These are phyloP conservation scores for Heterobasidion irregulare DNA, from an alignment of 1,284 basidiomycete species.

Conservation along the genomic window DNA sequence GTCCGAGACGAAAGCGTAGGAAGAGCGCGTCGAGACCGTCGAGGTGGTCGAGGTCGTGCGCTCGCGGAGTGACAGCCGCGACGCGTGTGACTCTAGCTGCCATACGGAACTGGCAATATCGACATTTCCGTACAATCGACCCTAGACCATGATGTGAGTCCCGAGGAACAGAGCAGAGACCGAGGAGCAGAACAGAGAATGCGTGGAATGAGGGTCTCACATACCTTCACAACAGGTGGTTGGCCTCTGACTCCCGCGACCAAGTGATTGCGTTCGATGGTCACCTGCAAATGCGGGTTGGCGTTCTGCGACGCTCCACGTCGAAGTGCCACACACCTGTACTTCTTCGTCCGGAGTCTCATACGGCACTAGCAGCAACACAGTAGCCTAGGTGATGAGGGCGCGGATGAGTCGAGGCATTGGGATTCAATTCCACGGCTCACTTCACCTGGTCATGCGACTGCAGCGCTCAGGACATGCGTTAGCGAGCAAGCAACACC, in stretches of 20 bases:
- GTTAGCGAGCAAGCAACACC: conserved; percentile 1
- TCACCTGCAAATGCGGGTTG: conserved; percentile 36
- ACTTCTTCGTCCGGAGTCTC: conserved; percentile 64
- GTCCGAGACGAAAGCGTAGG: conserved; percentile 70
- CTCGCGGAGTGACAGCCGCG: conserved; percentile 45
- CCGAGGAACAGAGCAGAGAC: neutral
- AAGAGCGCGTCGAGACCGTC: conserved; percentile 66
- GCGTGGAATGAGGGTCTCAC: conserved; percentile 5
- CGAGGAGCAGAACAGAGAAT: neutral
- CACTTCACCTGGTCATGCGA: conserved; percentile 33
- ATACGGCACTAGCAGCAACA: conserved; percentile 64
- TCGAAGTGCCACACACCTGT: conserved; percentile 35
- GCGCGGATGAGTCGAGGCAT: neutral
- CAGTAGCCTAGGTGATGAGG: conserved; percentile 49
- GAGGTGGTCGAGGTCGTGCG: conserved; percentile 68
- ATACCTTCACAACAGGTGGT: conserved; percentile 61
- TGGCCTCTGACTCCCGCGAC: conserved; percentile 64
- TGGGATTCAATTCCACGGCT: neutral
- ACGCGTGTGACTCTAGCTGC: conserved; percentile 64
- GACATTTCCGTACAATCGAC: conserved; percentile 59
- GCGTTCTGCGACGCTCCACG: conserved; percentile 1
- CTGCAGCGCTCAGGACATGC: conserved; percentile 14
- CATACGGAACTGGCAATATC: conserved; percentile 57
- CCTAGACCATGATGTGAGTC: conserved; percentile 29
- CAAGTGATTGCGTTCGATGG: conserved; percentile 60